Base-by-base conservation (phyloP, 1,284 basidiomycete species). In the Fomitopsis palustris region DNA sequence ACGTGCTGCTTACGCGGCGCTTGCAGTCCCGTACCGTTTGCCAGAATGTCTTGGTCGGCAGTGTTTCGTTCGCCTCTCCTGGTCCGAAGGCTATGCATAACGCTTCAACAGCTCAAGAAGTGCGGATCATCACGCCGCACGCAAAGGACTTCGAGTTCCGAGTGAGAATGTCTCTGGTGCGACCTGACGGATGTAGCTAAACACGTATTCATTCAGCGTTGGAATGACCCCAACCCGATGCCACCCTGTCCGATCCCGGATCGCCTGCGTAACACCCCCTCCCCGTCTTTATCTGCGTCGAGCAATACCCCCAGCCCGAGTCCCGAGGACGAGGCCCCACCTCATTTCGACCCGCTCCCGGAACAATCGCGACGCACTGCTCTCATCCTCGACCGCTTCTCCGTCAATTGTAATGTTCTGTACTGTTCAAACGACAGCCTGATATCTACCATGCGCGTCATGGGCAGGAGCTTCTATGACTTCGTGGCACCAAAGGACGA, bases 71-170 rank as follows among this genome's bases (percentile, higher is more conserved):
- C 66, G 88, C 88, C 10, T 80, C 81, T 39, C 85, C 86, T 7
- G 84, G 86, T 2, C 81, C 83, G 16, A 88, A 88, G 67, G 84
- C 87, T 1, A 79, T 91, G 67, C 87, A 90, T 65, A 90, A 86
- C 64, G 86, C 86, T 9, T 89, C 88, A 8, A 91, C 89, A 0
- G 88, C 88, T 0, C 87, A 89, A 71, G 88, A 91, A 72, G 83
- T 91, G 61, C 82, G 83, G 21, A 81, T 91, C 42, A 81, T 91
- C 55, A 84, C 87, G 1, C 86, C 87, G 5, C 78, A 77, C 17
- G 85, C 88, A 2, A 74, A 77, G 27, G 82, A 87, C 65, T 86
- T 90, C 60, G 82, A 89, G 68, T 86, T 88, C 69, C 78, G 85
- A 63, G 89, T 90, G 68, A 68, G 35, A 33, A 25, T 61, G 52